phyloP scores from a whole-genome alignment of 106 monocot genomes.

The Allium cepa region DNA sequence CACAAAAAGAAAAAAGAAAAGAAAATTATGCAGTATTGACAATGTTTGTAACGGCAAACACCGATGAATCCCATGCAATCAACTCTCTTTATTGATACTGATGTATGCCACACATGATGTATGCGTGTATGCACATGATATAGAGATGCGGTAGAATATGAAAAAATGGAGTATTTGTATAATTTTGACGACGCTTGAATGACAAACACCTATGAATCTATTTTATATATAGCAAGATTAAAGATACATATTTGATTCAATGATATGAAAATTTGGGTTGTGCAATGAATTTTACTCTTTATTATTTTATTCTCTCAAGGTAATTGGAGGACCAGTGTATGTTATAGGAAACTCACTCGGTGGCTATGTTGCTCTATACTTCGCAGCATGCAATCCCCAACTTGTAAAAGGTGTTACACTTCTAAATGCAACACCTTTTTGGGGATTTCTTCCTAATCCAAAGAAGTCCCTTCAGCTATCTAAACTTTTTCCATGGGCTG shows the following conservation, averaged over 20 bases:
- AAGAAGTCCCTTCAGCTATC: constrained; percentile 58
- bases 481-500: constrained; percentile 86
- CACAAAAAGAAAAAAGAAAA: no score
- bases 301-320: constrained; percentile 17
- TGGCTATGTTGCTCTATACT: constrained; percentile 77
- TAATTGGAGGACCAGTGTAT: constrained; percentile 91
- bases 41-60: no score
- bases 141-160: no score
- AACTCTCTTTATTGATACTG: no score
- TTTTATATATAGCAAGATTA: neutral
- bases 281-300: no score
- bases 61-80: no score
- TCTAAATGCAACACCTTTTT: constrained; percentile 97
- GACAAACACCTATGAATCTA: neutral
- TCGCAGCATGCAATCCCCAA: constrained; percentile 60
- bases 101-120: no score
- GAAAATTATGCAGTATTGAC: no score
- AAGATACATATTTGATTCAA: neutral
- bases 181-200: neutral
- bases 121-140: no score
- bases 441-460: constrained; percentile 94
- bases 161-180: no score
- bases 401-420: constrained; percentile 87
- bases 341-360: constrained; percentile 94
- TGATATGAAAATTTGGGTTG: neutral